Evolutionary conservation across 495 filamentous ascomycete species (phyloP), one percentile per base, ranked within the genome.

Genomic region (Aspergillus sparsus): DNA sequence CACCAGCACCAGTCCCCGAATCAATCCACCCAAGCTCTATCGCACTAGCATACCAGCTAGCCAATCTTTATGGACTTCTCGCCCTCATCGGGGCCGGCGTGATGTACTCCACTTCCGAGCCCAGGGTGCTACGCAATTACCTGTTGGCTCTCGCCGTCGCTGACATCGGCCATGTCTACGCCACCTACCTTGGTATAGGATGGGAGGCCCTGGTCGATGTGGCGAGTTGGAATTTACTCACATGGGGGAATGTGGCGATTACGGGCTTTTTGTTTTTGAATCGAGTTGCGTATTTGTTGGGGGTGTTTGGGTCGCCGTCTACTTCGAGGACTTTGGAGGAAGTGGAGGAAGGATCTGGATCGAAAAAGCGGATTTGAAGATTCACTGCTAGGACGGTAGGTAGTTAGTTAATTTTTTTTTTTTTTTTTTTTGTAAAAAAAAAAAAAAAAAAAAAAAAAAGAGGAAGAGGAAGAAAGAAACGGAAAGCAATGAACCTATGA

Each of bases 231-330:
- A 91, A 89, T 62, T 68, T 79, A 31, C 77, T 89, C 74, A 82
- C 85, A 2, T 90, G 87, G 86, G 89, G 89, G 10, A 91, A 92
- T 64, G 77, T 93, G 47, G 87, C 82, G 0, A 72, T 79, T 21
- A 91, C 88, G 5, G 64, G 56, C 0, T 76, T 80, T 15, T 66
- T 90, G 46, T 85, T 85, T 42, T 56, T 83, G 11, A 82, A 80
- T 37, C 75, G 87, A 34, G 65, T 82, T 1, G 69, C 74, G 11
- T 89, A 88, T 66, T 70, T 89, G 2, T 21, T 77, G 11, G 86
- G 87, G 5, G 49, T 78, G 0, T 87, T 90, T 69, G 87, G 87
- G 5, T 62, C 73, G n/a, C 27, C 13, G 85, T 85, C 1, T 41
- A 77, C 0, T 86, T 88, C 65, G 87, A 84, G 5, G 10, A 10